Base-by-base conservation (phyloP, 2,329 filamentous ascomycete genomes). In the Colletotrichum sublineola region DNA sequence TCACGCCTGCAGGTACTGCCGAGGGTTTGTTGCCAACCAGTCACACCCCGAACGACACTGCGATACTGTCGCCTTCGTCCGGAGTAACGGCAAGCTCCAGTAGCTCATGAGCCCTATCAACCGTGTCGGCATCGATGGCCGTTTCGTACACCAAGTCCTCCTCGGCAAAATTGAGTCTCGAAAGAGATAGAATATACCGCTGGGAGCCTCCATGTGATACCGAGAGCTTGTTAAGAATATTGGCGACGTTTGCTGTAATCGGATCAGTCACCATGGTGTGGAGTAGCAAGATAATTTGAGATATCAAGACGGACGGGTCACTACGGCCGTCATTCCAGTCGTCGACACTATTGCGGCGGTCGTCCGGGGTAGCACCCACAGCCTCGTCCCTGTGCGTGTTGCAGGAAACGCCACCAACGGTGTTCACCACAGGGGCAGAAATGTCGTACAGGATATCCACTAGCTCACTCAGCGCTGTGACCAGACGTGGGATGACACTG, bases 81-180 rank as follows among this genome's bases (percentile, higher is more conserved):
- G 94, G 92, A 65, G 93, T 96, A 31, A 97, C 89, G 2, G 91
- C 90, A 73, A 94, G 86, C 79, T 97, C 94, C 50, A 98, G 81
- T 74, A 99, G 85, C 77, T 93, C 90, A 76, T 96, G 92, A 4
- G 96, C 96, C 81, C 92, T 91, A 74, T 96, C 93, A 1, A 92
- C 89, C 1, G 94, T 94, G 74, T 94, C 93, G 38, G 92, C 89
- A 46, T 93, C 92, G 65, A 97, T 92, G 0, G 92, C 92, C 1
- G 86, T 85, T 81, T 98, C 95, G 38, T 97, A 86, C 14, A 96
- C 88, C 11, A 93, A 81, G 40, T 94, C 92, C 73, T 97, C 94
- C 62, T 91, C 90, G 7, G 90, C 92, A 80, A 97, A 98, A 0
- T 94, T 94, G n/a, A 98, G 83, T 53, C 96, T 85, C 0, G 94